phyloP scores from a whole-genome alignment of 306 rosid species.

The Pachyrhizus erosus region DNA sequence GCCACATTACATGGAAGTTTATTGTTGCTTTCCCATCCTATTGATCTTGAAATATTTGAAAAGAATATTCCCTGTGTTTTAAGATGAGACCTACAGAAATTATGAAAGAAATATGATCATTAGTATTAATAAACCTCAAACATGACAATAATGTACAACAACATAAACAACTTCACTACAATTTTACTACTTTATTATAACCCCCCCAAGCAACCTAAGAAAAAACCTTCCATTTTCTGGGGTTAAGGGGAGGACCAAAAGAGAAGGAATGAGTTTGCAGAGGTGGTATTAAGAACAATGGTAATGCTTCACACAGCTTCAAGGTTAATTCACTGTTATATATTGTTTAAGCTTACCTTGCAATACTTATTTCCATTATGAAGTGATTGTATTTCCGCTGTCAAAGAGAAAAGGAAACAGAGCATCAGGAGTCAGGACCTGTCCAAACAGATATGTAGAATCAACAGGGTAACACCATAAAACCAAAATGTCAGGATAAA shows the following conservation, averaged over 20 bases:
- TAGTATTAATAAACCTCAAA: slow-evolving; percentile 13
- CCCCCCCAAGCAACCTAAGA: background rate
- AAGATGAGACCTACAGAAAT: slow-evolving; percentile 47
- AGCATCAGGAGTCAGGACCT: slow-evolving; percentile 33
- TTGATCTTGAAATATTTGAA: slow-evolving; percentile 47
- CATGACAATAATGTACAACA: background rate
- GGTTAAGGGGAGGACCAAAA: background rate
- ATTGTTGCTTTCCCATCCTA: slow-evolving; percentile 38
- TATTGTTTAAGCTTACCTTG: slow-evolving; percentile 43
- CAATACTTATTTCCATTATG: slow-evolving; percentile 48
- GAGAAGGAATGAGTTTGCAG: background rate
- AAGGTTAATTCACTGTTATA: background rate
- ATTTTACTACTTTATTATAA: background rate
- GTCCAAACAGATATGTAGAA: slow-evolving; percentile 16
- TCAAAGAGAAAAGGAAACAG: slow-evolving; percentile 15
- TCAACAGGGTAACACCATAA: background rate
- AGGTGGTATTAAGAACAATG: background rate
- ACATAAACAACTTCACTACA: background rate
- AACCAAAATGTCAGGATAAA: slow-evolving; percentile 18
- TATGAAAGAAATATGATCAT: background rate
- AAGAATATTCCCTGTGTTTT: slow-evolving; percentile 46
- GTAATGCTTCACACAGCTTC: background rate
- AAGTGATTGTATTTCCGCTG: slow-evolving; percentile 39
- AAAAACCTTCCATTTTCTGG: background rate
- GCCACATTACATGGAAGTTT: slow-evolving; percentile 31